Conservation (phyloP, 2,329 filamentous ascomycete species). For the Claviceps pazoutovae region DNA sequence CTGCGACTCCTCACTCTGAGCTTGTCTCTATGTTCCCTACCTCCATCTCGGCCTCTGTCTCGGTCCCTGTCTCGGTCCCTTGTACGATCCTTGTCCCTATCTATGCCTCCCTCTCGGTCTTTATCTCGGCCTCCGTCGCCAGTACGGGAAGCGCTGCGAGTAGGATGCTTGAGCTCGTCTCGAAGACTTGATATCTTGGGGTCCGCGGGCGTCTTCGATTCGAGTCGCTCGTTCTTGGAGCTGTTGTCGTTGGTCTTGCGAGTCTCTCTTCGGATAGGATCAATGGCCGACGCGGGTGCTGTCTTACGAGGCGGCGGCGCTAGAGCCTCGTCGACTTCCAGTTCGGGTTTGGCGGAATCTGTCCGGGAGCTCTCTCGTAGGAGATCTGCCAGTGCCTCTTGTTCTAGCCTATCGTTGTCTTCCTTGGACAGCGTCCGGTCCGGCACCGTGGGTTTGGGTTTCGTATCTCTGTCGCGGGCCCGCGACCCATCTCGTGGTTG, state of each 20-base stretch:
- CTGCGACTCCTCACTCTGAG: constrained; percentile 18
- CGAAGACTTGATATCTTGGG: constrained; percentile 12
- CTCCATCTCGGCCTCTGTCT: neutral
- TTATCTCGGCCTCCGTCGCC: constrained; percentile 5
- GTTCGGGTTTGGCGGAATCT: constrained; percentile 33
- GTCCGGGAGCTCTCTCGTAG: constrained; percentile 43
- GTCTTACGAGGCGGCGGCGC: constrained; percentile 40
- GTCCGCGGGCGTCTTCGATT: constrained; percentile 16
- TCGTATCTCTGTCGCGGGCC: constrained; percentile 18
- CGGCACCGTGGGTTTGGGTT: constrained; percentile 25
- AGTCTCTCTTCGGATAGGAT: constrained; percentile 34
- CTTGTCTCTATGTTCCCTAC: constrained; percentile 7
- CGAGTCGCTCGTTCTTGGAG: constrained; percentile 20
- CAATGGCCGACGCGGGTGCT: constrained; percentile 42
- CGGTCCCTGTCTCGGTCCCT: neutral
- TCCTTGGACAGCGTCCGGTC: constrained; percentile 42
- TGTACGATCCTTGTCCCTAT: neutral
- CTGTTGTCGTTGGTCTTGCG: constrained; percentile 24
- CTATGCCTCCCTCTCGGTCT: neutral
- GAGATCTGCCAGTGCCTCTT: constrained; percentile 43
- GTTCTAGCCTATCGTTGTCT: constrained; percentile 42
- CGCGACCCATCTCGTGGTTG: constrained; percentile 18
- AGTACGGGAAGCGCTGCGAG: constrained; percentile 20
- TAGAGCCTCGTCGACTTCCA: constrained; percentile 42
- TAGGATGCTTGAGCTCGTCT: constrained; percentile 17